Conservation (phyloP, 2,329 filamentous ascomycete genomes). For the Nemania sp. region DNA sequence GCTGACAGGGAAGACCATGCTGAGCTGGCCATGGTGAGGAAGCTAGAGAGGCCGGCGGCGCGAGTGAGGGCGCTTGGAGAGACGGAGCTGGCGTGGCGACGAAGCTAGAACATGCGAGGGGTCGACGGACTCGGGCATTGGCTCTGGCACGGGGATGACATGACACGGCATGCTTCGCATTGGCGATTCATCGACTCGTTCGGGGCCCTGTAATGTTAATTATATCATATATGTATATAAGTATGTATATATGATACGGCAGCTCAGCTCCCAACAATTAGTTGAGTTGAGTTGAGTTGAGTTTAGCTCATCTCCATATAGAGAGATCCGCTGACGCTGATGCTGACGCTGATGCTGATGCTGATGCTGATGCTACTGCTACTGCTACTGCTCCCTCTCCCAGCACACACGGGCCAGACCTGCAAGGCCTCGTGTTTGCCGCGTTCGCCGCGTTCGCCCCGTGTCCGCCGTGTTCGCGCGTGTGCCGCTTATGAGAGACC, state of each 20-base stretch:
- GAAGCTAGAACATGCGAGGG: not conserved
- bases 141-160: too few relatives aligned
- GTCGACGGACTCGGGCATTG: too few relatives aligned
- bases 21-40: slow-evolving; percentile 26
- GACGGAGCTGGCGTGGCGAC: not conserved
- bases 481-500: slow-evolving; percentile 19
- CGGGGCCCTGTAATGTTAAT: too few relatives aligned
- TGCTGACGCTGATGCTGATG: too few relatives aligned
- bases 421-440: not conserved
- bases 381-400: slow-evolving; percentile 10
- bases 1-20: slow-evolving; percentile 24
- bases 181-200: not conserved
- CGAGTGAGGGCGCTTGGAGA: not conserved
- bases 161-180: not conserved
- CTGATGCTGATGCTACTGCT: too few relatives aligned
- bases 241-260: too few relatives aligned
- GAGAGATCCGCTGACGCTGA: too few relatives aligned
- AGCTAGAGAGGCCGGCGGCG: not conserved
- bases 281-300: too few relatives aligned
- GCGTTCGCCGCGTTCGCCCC: not conserved
- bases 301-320: too few relatives aligned
- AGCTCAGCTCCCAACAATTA: too few relatives aligned
- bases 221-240: too few relatives aligned
- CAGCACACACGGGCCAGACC: slow-evolving; percentile 5
- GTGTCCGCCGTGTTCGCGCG: too few relatives aligned